Base-by-base conservation (phyloP, 306 rosid species). In the Luffa aegyptiaca region DNA sequence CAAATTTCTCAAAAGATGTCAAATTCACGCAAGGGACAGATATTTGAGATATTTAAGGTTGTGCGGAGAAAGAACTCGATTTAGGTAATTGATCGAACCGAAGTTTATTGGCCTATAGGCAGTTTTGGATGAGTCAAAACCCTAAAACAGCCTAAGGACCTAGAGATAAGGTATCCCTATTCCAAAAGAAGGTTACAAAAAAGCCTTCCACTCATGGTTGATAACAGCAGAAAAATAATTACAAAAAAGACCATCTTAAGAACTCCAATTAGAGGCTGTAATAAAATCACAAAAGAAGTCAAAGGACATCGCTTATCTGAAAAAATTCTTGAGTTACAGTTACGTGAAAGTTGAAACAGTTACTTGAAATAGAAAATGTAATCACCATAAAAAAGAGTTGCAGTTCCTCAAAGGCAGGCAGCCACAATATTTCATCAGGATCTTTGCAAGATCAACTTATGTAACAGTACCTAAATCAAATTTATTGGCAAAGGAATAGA, bases 41-140 rank as follows among this genome's bases (percentile, higher is more conserved):
- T 69, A 51, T 48, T 31, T 74, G 13, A 51, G 62, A 74, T 74
- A 16, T 26, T 48, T 51, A 51, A 51, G 14, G 62, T 51, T 49
- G n/a, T 74, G 62, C 16, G 78, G 16, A 74, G 62, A 74, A 74
- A 74, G 62, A 51, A 48, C 77, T 46, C 26, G 36, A 18, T 69
- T 69, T n/a, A 44, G 75, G 75, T 18, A 44, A 44, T 69, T 44
- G 53, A 69, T 69, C 75, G 20, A 42, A 39, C 31, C 39, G 3
- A 8, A 65, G 45, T 64, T 26, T 26, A 26, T 26, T 26, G 31
- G 31, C 31, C 0, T 26, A 26, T 26, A 26, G 31, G 31, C 31
- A 26, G 31, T 26, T 26, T 26, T 26, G 31, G 31, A 26, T 26
- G 31, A 26, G 31, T 26, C 31, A 26, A 26, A 26, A 26, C 31